Base-by-base conservation (phyloP, 208 protist species). In the Wallacemonas sp. region DNA sequence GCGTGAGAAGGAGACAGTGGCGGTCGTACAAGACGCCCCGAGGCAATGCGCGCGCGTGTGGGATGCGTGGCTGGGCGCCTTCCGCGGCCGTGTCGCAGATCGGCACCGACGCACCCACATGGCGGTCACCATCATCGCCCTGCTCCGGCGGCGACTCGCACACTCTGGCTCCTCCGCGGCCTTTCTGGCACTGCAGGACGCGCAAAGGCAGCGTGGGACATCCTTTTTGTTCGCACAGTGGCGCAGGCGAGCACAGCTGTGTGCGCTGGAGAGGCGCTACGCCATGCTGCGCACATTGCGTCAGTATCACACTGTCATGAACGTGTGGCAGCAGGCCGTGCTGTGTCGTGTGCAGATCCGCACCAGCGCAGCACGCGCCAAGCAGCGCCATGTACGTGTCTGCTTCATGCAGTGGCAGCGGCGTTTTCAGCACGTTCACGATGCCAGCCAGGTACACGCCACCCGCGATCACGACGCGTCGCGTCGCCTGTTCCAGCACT, bases 31-130 rank as follows among this genome's bases (percentile, higher is more conserved):
- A n/a, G n/a, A n/a, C n/a, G n/a, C n/a, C n/a, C n/a, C n/a, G n/a
- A n/a, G n/a, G n/a, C n/a, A n/a, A n/a, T n/a, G n/a, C n/a, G n/a
- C n/a, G n/a, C n/a, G n/a, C n/a, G n/a, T n/a, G n/a, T n/a, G n/a
- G n/a, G n/a, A n/a, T n/a, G n/a, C n/a, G n/a, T n/a, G n/a, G n/a
- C n/a, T n/a, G n/a, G n/a, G n/a, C n/a, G n/a, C n/a, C n/a, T n/a
- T n/a, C n/a, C n/a, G n/a, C n/a, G n/a, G n/a, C 24, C 47, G 47
- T n/a, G 24, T 26, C 24, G 51, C 51, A 5, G 51, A 58, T 39
- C 30, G 30, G 11, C 26, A 55, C 47, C n/a, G 47, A 5, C 24
- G 12, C 11, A n/a, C 26, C 4, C 24, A 12, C 4, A 19, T 5
- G 0, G 24, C 5, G 14, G 11, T 12, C 15, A 5, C 30, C 6